Evolutionary conservation across 2,329 filamentous ascomycete genomes (phyloP).

Genomic region (Aspergillus clavatus): DNA sequence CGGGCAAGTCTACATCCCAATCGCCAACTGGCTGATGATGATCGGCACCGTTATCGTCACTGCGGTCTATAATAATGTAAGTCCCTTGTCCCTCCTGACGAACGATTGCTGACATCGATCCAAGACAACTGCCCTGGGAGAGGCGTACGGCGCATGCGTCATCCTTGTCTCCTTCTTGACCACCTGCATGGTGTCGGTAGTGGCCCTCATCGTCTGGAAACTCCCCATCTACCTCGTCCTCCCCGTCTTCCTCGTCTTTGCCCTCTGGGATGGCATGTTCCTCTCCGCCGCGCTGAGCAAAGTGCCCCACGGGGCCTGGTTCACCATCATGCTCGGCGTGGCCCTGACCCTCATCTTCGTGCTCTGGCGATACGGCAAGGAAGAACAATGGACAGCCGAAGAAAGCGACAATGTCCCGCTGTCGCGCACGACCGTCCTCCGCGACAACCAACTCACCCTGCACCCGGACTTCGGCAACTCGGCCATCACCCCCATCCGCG

Average conservation of each 20-base stretch:
- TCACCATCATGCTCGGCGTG: slow-evolving; percentile 62
- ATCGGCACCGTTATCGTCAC: slow-evolving; percentile 70
- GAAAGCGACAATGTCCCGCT: slow-evolving; percentile 52
- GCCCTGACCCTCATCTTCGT: slow-evolving; percentile 63
- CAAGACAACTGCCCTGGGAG: slow-evolving; percentile 64
- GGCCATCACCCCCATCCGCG: slow-evolving; percentile 49
- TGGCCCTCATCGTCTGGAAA: slow-evolving; percentile 68
- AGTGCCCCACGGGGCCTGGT: slow-evolving; percentile 72
- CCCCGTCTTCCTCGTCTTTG: slow-evolving; percentile 63
- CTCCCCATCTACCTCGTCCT: slow-evolving; percentile 59
- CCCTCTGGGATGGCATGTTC: slow-evolving; percentile 63
- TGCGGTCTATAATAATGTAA: slow-evolving; percentile 62
- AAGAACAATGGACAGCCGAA: slow-evolving; percentile 70
- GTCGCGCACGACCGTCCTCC: slow-evolving; percentile 25
- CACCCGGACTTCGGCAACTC: slow-evolving; percentile 32
- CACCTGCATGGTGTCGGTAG: slow-evolving; percentile 67
- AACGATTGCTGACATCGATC: too few relatives aligned
- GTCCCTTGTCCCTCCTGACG: slow-evolving; percentile 1
- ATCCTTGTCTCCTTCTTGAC: slow-evolving; percentile 76
- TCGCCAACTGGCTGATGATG: slow-evolving; percentile 74
- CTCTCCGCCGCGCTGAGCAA: slow-evolving; percentile 67
- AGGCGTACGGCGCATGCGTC: slow-evolving; percentile 75
- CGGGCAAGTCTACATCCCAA: slow-evolving; percentile 70
- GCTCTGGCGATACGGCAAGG: slow-evolving; percentile 74
- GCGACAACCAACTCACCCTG: slow-evolving; percentile 3